These are phyloP conservation scores for Hyphopichia pseudoburtonii DNA, from an alignment of 1,139 yeast genomes.

Conservation along the genomic window DNA sequence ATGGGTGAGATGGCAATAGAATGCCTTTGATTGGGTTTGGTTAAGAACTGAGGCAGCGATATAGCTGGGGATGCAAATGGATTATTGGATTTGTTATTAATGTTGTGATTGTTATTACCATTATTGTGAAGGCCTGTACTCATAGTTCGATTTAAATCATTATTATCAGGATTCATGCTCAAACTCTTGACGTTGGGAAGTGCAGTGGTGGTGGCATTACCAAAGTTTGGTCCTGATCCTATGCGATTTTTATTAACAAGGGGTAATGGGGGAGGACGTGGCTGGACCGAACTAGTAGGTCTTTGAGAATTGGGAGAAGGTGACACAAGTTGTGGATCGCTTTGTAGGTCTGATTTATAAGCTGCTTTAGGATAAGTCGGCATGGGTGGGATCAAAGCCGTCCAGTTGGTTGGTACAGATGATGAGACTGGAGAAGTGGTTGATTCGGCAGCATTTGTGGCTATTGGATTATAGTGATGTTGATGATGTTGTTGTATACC, in stretches of 20 bases:
- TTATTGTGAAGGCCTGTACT: no score
- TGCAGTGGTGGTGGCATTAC: background rate
- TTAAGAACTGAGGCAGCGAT: conserved; percentile 2
- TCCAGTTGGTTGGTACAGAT: conserved; percentile 12
- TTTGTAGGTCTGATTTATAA: conserved; percentile 2
- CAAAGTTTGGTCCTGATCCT: conserved; percentile 1
- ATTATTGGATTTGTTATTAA: background rate
- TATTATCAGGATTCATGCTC: background rate
- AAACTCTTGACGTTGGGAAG: background rate
- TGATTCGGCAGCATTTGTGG: no score
- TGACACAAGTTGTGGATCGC: conserved; percentile 1
- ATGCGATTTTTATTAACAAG: background rate
- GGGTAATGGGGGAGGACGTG: conserved; percentile 3
- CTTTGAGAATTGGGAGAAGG: no score
- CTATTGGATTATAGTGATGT: conserved; percentile 5
- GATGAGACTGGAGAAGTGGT: background rate
- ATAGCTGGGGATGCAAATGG: background rate
- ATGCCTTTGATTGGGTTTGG: conserved; percentile 13
- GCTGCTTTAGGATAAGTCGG: conserved; percentile 11
- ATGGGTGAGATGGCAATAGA: conserved; percentile 15
- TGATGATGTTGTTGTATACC: conserved; percentile 1
- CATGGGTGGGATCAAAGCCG: conserved; percentile 17
- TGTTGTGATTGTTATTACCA: background rate
- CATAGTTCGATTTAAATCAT: no score
- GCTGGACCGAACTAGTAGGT: conserved; percentile 1